phyloP scores from a whole-genome alignment of 2,329 filamentous ascomycete species.

The Sordariomycetes sp. region DNA sequence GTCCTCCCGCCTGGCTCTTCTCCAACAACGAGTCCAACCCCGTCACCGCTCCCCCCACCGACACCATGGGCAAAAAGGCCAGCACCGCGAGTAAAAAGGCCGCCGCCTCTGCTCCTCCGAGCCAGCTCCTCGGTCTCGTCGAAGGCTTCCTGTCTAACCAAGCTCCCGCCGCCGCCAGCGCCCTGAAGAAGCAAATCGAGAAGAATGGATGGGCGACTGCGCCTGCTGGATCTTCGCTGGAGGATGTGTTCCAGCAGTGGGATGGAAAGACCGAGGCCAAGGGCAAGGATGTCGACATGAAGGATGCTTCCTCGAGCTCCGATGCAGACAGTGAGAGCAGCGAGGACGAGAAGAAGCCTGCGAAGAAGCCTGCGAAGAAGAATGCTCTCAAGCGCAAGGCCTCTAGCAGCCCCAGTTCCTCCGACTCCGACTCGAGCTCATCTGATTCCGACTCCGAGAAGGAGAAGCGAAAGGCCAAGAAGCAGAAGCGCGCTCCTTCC shows the following conservation, averaged over 20 bases:
- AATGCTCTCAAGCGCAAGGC: constrained; percentile 30
- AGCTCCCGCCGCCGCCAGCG: constrained; percentile 18
- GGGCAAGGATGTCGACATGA: constrained; percentile 35
- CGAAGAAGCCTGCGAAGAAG: constrained; percentile 10
- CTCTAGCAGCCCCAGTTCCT: constrained; percentile 15
- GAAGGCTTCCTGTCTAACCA: constrained; percentile 50
- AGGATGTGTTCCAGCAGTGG: constrained; percentile 42
- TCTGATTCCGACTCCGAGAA: constrained; percentile 30
- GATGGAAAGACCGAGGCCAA: constrained; percentile 12
- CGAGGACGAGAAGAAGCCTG: constrained; percentile 10
- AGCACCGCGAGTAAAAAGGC: constrained; percentile 8
- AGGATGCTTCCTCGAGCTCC: constrained; percentile 21
- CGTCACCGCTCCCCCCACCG: constrained; percentile 7
- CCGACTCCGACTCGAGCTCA: constrained; percentile 20
- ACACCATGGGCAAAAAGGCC: constrained; percentile 24
- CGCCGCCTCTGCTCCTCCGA: constrained; percentile 29
- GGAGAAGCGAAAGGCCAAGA: constrained; percentile 43
- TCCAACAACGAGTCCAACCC: constrained; percentile 25
- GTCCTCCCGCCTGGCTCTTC: constrained; percentile 32
- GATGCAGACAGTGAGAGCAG: constrained; percentile 15
- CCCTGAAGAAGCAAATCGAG: constrained; percentile 54
- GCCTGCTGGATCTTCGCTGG: constrained; percentile 26
- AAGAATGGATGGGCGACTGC: constrained; percentile 36
- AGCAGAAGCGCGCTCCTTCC: constrained; percentile 30
- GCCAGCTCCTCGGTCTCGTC: constrained; percentile 58